Base-by-base conservation (phyloP, 495 filamentous ascomycete genomes). In the Aeminium ludgeri region DNA sequence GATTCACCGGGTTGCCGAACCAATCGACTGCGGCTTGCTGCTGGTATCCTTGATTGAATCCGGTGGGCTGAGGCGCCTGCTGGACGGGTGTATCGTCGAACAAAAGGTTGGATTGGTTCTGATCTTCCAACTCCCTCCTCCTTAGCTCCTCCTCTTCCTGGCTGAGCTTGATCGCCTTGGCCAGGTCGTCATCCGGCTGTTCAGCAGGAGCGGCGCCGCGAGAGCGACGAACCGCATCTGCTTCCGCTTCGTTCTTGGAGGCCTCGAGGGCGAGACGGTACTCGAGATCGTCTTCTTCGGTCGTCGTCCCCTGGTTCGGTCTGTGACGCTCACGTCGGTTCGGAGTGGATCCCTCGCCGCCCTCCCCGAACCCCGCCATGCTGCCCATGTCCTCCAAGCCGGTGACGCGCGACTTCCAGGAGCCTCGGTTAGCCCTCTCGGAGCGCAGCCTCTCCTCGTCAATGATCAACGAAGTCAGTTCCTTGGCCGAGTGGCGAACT, bases 401-500 rank as follows among this genome's bases (percentile, higher is more conserved):
- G 31, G 75, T 85, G 30, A 96, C 86, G 35, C 91, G 78, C 23
- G 85, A 91, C 60, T 99, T 99, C 91, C 91, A 99, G 6, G 78
- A 73, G 56, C 84, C 94, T 30, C 91, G 76, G 54, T 95, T 87
- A 40, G 73, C 82, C 45, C 91, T 78, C 63, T 99, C 91, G 34
- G 72, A 76, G 43, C 91, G 83, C 53, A 99, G 57, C 50, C 91
- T 73, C 52, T 99, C 91, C 60, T 99, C 91, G 58, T 99, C 89
- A 50, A 89, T 62, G 48, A 99, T 76, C 42, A 99, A 66, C n/a
- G 86, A 72, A 0, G 87, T 95, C 33, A 99, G 72, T 65, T 99
- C 91, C 57, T 92, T 95, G 23, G 91, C 91, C 20, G 91, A 86
- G 51, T 93, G 76, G 38, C 91, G 82, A 29, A 99, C 91, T 99